Conservation (phyloP, 2,329 filamentous ascomycete genomes). For the Dothiorella sarmentorum region DNA sequence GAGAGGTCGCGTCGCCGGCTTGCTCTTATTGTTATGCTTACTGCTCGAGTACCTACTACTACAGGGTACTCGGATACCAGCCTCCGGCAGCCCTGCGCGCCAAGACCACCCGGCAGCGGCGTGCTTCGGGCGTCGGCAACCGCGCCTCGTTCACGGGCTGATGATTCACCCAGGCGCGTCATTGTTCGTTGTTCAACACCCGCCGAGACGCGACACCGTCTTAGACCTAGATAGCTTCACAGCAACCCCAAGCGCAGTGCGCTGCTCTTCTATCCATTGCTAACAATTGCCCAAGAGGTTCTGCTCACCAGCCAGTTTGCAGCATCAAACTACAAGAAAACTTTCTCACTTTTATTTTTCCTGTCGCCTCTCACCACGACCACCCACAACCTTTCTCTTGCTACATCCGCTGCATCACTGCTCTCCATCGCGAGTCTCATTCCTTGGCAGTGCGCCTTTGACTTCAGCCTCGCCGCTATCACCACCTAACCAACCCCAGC, state of each 20-base stretch:
- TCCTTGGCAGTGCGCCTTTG: not conserved
- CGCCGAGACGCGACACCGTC: not conserved
- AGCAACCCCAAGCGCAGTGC: not conserved
- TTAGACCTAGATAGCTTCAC: not conserved
- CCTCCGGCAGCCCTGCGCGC: not conserved
- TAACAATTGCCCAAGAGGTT: not conserved
- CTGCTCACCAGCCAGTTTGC: not conserved
- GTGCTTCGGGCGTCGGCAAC: not conserved
- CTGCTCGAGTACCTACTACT: too few species aligned
- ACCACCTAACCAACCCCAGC: not conserved
- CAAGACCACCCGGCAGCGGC: not conserved
- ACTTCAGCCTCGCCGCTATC: not conserved
- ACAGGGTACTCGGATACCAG: too few species aligned
- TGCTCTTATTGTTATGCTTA: not conserved
- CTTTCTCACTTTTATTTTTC: not conserved
- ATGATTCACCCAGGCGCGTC: conserved; percentile 2
- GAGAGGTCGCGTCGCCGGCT: not conserved
- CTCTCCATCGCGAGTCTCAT: not conserved
- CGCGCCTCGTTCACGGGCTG: too few species aligned
- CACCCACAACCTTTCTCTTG: not conserved
- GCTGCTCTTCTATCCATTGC: not conserved
- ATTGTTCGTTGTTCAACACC: not conserved
- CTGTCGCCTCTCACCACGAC: not conserved
- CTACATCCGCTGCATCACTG: not conserved
- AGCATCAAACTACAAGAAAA: not conserved